These are phyloP conservation scores for Eucalyptus microcorys DNA, from an alignment of 345 rosid species.

Conservation along the genomic window DNA sequence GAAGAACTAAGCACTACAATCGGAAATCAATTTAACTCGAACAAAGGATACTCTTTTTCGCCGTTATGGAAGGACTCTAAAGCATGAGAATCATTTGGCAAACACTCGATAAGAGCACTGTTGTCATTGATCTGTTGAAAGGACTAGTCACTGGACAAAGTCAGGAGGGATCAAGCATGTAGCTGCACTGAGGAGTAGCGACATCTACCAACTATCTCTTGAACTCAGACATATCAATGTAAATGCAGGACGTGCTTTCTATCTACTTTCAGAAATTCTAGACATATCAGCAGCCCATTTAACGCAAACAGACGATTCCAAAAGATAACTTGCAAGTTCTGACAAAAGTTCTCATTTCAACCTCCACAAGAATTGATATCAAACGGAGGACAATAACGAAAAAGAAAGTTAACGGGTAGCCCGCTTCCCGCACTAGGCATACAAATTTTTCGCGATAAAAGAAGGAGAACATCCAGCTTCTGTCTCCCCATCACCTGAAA, in stretches of 20 bases:
- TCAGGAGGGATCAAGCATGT: neutral
- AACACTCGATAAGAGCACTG: neutral
- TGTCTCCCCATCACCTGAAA: neutral
- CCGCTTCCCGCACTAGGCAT: neutral
- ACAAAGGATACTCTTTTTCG: neutral
- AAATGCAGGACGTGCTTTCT: neutral
- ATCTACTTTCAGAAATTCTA: neutral
- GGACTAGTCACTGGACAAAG: neutral
- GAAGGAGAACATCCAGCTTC: neutral
- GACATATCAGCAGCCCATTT: neutral
- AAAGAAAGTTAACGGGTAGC: neutral
- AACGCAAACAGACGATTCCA: neutral
- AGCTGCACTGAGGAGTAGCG: neutral
- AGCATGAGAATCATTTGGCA: neutral
- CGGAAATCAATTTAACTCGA: neutral
- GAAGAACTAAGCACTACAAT: neutral
- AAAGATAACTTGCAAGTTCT: neutral
- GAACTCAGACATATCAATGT: neutral
- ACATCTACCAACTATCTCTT: neutral
- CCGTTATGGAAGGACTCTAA: neutral
- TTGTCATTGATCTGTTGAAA: neutral
- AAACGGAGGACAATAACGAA: neutral
- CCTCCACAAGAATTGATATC: neutral
- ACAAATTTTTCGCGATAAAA: neutral
- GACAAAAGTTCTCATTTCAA: neutral